phyloP scores from a whole-genome alignment of 805 yeast genomes.

The Saccharomycopsis fodiens region DNA sequence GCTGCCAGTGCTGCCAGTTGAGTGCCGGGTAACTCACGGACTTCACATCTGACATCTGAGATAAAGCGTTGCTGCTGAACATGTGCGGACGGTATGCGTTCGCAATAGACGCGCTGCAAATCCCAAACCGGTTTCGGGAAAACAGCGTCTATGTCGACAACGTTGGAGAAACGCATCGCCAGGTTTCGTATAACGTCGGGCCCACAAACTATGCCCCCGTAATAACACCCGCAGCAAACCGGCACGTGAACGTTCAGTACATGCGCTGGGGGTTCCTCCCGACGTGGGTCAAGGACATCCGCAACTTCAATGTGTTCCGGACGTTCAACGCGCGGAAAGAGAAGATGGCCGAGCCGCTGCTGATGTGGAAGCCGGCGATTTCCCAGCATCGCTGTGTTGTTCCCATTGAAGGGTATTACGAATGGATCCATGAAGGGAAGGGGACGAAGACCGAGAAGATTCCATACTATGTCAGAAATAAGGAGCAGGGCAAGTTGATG shows the following conservation, averaged over 20 bases:
- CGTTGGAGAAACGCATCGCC: conserved; percentile 23
- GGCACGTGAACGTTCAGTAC: conserved; percentile 31
- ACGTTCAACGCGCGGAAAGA: conserved; percentile 75
- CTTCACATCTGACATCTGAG: too few species aligned
- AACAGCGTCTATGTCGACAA: conserved; percentile 25
- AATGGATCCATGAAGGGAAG: conserved; percentile 46
- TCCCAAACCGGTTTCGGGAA: conserved; percentile 21
- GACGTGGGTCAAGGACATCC: conserved; percentile 42
- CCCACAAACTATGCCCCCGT: conserved; percentile 51
- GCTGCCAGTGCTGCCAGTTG: too few species aligned
- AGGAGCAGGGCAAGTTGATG: conserved; percentile 39
- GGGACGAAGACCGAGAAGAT: conserved; percentile 33
- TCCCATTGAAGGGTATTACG: conserved; percentile 80
- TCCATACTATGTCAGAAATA: conserved; percentile 61
- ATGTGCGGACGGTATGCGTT: conserved; percentile 63
- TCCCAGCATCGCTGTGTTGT: conserved; percentile 55
- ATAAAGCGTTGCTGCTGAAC: too few species aligned
- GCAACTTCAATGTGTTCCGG: conserved; percentile 29
- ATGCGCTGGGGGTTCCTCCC: conserved; percentile 86
- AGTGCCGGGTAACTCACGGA: too few species aligned
- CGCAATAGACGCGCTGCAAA: conserved; percentile 29
- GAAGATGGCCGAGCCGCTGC: conserved; percentile 38
- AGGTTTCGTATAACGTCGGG: conserved; percentile 47
- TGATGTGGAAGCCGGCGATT: conserved; percentile 47
- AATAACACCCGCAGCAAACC: conserved; percentile 23